Base-by-base conservation (phyloP, 192 early-diverging fungal species). In the Funneliformis geosporum region DNA sequence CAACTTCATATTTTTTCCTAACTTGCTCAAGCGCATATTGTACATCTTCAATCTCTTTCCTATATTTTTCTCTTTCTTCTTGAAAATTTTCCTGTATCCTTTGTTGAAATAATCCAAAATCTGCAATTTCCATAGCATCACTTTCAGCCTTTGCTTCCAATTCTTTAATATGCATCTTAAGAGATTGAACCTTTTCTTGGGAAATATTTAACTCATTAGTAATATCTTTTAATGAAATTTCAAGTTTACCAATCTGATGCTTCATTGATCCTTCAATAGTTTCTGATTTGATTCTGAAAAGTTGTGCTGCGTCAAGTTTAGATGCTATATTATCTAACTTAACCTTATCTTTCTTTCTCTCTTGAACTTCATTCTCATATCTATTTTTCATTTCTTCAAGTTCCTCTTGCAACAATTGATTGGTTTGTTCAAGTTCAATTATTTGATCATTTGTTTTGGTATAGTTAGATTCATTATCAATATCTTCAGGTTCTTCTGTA, bases 1-100 rank as follows among this genome's bases (percentile, higher is more conserved):
- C 95, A 78, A 90, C 93, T 80, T 95, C 93, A 82, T 95, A 96
- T 83, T 93, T 96, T 72, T 89, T 91, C 14, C 92, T 90, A 66
- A 91, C 86, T 72, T 85, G 85, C n/a, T 95, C 94, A 18, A 96
- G 85, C 9, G 90, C 83, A 33, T 83, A 84, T 60, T 93, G 93
- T 46, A 90, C 89, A 60, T 94, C 94, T 67, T 95, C 95, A 27
- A 93, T 82, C 75, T 96, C 95, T 23, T 88, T 87, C 60, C 88
- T 86, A 73, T 94, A 91, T 68, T 93, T 86, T 65, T 95, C 93
- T 65, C 89, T 86, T 33, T 93, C 84, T 25, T 86, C 87, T 28
- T 84, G 80, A 18, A 96, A 85, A 84, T 96, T 95, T 67, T 93
- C 90, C 81, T 95, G 92, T 40, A 96, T 86, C 1, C 92, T 92